Percentiles rank a stretch among this genome's conserved stretches.
phyloP scores from a whole-genome alignment of 169 alveolate genomes.

The Plasmodium falciparum region DNA sequence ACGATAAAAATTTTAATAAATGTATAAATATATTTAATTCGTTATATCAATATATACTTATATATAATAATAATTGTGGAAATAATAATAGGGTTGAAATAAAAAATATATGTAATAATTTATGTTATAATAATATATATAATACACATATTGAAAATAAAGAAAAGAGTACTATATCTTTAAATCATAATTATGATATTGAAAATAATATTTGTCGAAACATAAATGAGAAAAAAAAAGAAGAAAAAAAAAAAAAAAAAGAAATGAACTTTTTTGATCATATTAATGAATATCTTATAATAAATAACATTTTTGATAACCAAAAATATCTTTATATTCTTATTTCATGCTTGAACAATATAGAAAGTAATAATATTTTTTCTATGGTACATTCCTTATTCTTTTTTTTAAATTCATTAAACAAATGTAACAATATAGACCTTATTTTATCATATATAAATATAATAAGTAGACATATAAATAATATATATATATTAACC shows the following conservation, averaged over 20 bases:
- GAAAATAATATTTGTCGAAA: not conserved
- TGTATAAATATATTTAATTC: constrained; percentile 14
- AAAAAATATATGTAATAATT: not conserved
- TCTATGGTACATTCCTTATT: not conserved
- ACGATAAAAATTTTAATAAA: not conserved
- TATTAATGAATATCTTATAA: constrained; percentile 7
- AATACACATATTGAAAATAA: not conserved
- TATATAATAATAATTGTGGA: not conserved
- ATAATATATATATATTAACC: constrained; percentile 43
- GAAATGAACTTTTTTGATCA: constrained; percentile 5
- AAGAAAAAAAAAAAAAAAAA: not conserved
- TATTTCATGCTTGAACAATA: not conserved
- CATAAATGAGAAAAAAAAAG: not conserved
- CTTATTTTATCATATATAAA: constrained; percentile 14
- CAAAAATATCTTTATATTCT: constrained; percentile 7
- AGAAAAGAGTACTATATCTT: not conserved
- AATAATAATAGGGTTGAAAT: not conserved
- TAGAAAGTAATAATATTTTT: constrained; percentile 1
- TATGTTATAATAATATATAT: not conserved
- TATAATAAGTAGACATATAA: constrained; percentile 13
- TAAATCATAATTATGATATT: not conserved
- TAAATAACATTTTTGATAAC: not conserved
- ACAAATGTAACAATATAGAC: constrained; percentile 5
- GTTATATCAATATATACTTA: not conserved
- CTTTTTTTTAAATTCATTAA: constrained; percentile 21